Conservation (phyloP, 2,329 filamentous ascomycete genomes). For the Diaporthe australafricana region DNA sequence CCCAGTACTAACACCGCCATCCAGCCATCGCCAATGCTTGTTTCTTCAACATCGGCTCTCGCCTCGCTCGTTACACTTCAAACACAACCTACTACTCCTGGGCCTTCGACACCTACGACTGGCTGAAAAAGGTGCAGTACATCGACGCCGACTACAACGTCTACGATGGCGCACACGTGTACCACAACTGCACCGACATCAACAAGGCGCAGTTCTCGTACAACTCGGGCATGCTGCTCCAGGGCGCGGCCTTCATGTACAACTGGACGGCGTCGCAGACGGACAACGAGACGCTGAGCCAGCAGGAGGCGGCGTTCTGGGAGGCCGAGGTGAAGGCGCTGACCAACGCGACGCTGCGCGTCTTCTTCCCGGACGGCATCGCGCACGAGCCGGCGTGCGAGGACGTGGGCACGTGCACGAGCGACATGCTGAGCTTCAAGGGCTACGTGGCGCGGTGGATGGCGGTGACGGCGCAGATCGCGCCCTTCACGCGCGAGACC, state of each 20-base stretch:
- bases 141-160: constrained; percentile 68
- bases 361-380: constrained; percentile 52
- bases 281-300: constrained; percentile 52
- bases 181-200: constrained; percentile 64
- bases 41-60: constrained; percentile 60
- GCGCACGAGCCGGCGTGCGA: constrained; percentile 66
- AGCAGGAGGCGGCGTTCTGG: constrained; percentile 53
- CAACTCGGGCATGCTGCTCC: constrained; percentile 68
- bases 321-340: constrained; percentile 60
- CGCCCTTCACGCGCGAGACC: constrained; percentile 55
- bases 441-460: constrained; percentile 65
- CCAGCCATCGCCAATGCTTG: constrained; percentile 50
- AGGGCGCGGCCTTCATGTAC: constrained; percentile 74
- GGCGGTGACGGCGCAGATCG: constrained; percentile 59
- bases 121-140: constrained; percentile 57
- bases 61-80: constrained; percentile 68
- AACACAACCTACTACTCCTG: constrained; percentile 64
- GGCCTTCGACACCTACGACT: constrained; percentile 64
- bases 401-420: constrained; percentile 62
- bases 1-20: constrained; percentile 9
- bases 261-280: constrained; percentile 49
- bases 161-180: constrained; percentile 67
- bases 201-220: constrained; percentile 71
- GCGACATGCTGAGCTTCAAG: constrained; percentile 70
- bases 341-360: constrained; percentile 50